A percentile compares a stretch with the other conserved stretches of the same genome.
Conservation (phyloP, 805 yeast species). For the Ogataea neopini region DNA sequence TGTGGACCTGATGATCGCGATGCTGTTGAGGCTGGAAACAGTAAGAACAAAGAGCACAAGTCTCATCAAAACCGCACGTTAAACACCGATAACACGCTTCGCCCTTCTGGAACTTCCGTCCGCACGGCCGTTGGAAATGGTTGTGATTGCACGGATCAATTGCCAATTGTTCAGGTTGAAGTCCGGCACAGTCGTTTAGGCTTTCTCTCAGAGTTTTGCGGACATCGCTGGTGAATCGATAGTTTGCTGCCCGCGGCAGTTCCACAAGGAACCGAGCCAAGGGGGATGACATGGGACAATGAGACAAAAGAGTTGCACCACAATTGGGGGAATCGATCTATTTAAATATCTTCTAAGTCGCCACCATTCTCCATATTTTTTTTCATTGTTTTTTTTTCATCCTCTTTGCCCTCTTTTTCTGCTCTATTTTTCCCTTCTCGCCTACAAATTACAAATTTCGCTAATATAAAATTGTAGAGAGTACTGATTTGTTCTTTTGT, state of each 20-base stretch:
- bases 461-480: neutral
- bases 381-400: neutral
- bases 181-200: conserved; percentile 27
- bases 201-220: conserved; percentile 41
- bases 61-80: conserved; percentile 76
- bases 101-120: conserved; percentile 69
- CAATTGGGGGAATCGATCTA: neutral
- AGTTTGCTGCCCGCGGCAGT: conserved; percentile 39
- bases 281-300: neutral
- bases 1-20: conserved; percentile 67
- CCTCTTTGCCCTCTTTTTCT: neutral
- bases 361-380: neutral
- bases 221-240: conserved; percentile 33
- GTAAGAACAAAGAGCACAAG: conserved; percentile 77
- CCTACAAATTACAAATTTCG: too few species aligned
- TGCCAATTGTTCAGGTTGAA: conserved; percentile 18
- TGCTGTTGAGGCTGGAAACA: conserved; percentile 76
- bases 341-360: neutral
- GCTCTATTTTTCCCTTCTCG: neutral
- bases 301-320: neutral
- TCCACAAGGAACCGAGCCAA: conserved; percentile 39
- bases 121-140: conserved; percentile 73
- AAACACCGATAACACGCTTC: conserved; percentile 80
- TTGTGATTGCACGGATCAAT: conserved; percentile 28
- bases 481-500: neutral